These are phyloP conservation scores for Lophiotrema nucula DNA, from an alignment of 495 filamentous ascomycete genomes.

Conservation along the genomic window DNA sequence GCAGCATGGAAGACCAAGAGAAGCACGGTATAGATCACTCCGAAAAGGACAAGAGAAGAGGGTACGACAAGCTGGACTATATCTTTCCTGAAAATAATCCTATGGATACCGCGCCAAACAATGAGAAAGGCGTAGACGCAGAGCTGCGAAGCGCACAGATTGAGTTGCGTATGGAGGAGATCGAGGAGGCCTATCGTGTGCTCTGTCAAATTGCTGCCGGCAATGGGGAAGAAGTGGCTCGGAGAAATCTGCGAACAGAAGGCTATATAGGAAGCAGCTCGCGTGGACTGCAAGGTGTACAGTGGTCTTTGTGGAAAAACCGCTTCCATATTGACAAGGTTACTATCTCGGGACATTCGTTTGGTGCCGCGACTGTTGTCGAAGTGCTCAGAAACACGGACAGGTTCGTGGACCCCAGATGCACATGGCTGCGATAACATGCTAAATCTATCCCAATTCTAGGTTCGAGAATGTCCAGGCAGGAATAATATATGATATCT, in stretches of 20 bases:
- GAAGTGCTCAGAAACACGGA: slow-evolving; percentile 48
- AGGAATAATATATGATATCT: slow-evolving; percentile 60
- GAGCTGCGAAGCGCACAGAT: slow-evolving; percentile 47
- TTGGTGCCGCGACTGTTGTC: slow-evolving; percentile 43
- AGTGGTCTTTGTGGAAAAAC: slow-evolving; percentile 44
- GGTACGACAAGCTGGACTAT: slow-evolving; percentile 36
- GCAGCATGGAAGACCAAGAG: slow-evolving; percentile 35
- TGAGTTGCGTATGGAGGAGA: slow-evolving; percentile 44
- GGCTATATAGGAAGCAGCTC: slow-evolving; percentile 55
- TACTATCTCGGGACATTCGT: slow-evolving; percentile 43
- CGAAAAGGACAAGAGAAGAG: slow-evolving; percentile 24
- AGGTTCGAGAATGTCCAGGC: slow-evolving; percentile 54
- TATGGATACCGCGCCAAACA: slow-evolving; percentile 42
- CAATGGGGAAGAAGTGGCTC: slow-evolving; percentile 38
- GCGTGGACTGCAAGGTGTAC: slow-evolving; percentile 45
- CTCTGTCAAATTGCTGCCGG: slow-evolving; percentile 40
- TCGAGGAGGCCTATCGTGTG: slow-evolving; percentile 45
- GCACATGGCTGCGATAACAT: slow-evolving; percentile 57
- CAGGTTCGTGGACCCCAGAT: slow-evolving; percentile 50
- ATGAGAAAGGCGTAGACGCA: slow-evolving; percentile 44
- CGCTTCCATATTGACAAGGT: slow-evolving; percentile 38
- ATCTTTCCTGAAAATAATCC: slow-evolving; percentile 46
- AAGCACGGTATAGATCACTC: slow-evolving; percentile 37
- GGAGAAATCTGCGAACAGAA: slow-evolving; percentile 50
- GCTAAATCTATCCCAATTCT: too few relatives aligned